Evolutionary conservation across 805 yeast genomes (phyloP), one percentile per base, ranked within the genome.

Genomic region (Suhomyces pyralidae): DNA sequence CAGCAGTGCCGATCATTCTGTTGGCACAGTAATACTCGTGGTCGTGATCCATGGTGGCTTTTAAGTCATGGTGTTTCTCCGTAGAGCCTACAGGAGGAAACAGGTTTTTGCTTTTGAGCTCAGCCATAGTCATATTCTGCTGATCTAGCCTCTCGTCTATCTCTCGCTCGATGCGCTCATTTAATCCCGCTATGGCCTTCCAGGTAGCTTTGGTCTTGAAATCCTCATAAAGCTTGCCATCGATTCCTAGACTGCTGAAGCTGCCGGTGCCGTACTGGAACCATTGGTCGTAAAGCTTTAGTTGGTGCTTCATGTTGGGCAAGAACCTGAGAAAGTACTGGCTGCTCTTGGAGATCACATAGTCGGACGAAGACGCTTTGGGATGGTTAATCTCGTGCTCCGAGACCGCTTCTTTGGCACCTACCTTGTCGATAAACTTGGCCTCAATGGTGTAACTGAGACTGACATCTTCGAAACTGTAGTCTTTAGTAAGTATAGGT

Each of bases 401-500:
- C 14, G 67, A 64, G 1, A 74, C 55, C 1, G 72, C 63, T 22
- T 57, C 61, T 40, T 63, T 52, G 1, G 68, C 66, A 50, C 69
- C 64, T 34, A 65, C 43, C 52, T 73, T 70, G 48, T 84, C 86
- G 25, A 83, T 79, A 45, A 82, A 68, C 51, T 78, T 77, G n/a
- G 83, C 82, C 53, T 79, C 83, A 17, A 84, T 71, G 2, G 80
- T 70, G 59, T 83, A 83, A 26, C 78, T 68, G 14, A 82, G 65
- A 40, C 83, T 79, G 24, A 78, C 53, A 50, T 73, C 73, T 3
- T 77, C 81, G 28, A 67, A 65, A 7, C 74, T 60, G 44, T 74
- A 65, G 65, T 84, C 88, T 10, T 66, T 68, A 2, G 81, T 77
- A 51, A 77, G 62, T 3, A 84, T 64, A 1, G 88, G 87, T 0